Evolutionary conservation across 2,329 filamentous ascomycete species (phyloP).

Genomic region (Cercospora sojina): DNA sequence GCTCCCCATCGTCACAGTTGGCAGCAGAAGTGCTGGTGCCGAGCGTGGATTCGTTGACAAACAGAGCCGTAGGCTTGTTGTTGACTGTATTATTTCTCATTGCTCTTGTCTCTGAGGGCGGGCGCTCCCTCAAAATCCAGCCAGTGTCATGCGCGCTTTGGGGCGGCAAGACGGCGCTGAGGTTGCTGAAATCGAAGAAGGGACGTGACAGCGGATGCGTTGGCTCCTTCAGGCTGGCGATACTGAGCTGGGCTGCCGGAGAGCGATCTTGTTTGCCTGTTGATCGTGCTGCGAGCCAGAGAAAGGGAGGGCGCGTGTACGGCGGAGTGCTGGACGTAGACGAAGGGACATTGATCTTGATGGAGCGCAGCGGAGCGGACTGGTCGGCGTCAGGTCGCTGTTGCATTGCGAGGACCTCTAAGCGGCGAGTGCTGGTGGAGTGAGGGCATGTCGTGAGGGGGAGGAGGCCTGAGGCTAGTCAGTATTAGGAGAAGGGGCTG

Average conservation of each 20-base stretch:
- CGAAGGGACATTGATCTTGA: not conserved
- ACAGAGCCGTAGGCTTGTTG: not conserved
- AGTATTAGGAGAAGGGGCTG: not conserved
- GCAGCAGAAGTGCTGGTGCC: not conserved
- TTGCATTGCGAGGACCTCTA: not conserved
- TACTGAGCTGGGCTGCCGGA: not conserved
- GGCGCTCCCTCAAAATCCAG: not conserved
- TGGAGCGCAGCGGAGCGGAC: not conserved
- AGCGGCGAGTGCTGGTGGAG: not conserved
- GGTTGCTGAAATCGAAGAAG: not conserved
- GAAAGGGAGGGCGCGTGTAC: not conserved
- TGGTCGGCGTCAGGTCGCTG: not conserved
- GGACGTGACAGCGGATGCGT: too few relatives aligned
- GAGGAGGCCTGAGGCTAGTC: not conserved
- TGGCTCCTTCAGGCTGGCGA: not conserved
- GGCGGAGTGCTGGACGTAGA: not conserved
- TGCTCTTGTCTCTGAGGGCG: not conserved
- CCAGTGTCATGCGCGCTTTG: not conserved
- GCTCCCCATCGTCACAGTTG: not conserved
- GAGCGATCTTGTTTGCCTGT: not conserved
- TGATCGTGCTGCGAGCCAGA: accelerated
- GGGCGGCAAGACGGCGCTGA: not conserved
- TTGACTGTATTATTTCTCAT: not conserved
- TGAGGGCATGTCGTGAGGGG: not conserved
- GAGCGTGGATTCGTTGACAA: not conserved